phyloP scores from a whole-genome alignment of 2,329 filamentous ascomycete genomes.

The Domatiomyces catenatus region DNA sequence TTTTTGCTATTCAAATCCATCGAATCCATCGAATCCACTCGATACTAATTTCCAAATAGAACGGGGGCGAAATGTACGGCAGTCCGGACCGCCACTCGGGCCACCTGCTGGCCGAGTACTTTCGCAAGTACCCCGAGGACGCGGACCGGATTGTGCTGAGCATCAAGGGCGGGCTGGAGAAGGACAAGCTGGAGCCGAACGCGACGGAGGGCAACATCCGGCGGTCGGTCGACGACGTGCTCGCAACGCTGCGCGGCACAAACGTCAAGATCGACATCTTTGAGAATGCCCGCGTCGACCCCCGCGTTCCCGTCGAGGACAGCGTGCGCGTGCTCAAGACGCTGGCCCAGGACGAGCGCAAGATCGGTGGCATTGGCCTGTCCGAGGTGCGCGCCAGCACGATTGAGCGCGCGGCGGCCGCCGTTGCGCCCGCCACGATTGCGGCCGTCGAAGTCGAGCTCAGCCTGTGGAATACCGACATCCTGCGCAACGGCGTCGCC shows the following conservation, averaged over 20 bases:
- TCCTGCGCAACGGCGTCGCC: conserved; percentile 43
- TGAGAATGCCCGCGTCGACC: conserved; percentile 43
- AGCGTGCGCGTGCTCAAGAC: conserved; percentile 26
- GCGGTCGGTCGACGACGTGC: conserved; percentile 42
- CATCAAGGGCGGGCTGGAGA: conserved; percentile 43
- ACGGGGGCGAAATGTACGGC: conserved; percentile 52
- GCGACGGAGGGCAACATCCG: conserved; percentile 40
- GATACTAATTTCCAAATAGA: too few species aligned
- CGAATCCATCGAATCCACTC: too few species aligned
- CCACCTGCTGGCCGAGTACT: conserved; percentile 46
- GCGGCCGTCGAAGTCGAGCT: conserved; percentile 47
- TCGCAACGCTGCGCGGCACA: conserved; percentile 36
- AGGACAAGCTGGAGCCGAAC: conserved; percentile 28
- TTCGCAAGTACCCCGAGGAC: conserved; percentile 48
- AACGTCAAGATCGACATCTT: conserved; percentile 42
- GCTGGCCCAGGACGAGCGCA: conserved; percentile 26
- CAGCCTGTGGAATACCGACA: conserved; percentile 41
- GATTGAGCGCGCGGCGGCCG: conserved; percentile 31
- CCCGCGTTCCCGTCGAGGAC: conserved; percentile 34
- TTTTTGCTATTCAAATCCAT: background rate
- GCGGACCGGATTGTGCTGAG: conserved; percentile 45
- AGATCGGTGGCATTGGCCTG: conserved; percentile 30
- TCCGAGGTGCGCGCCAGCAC: conserved; percentile 32
- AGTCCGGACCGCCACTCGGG: conserved; percentile 41
- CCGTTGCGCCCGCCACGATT: conserved; percentile 33